Conservation (phyloP, 306 rosid genomes). For the Rosa lucieae region DNA sequence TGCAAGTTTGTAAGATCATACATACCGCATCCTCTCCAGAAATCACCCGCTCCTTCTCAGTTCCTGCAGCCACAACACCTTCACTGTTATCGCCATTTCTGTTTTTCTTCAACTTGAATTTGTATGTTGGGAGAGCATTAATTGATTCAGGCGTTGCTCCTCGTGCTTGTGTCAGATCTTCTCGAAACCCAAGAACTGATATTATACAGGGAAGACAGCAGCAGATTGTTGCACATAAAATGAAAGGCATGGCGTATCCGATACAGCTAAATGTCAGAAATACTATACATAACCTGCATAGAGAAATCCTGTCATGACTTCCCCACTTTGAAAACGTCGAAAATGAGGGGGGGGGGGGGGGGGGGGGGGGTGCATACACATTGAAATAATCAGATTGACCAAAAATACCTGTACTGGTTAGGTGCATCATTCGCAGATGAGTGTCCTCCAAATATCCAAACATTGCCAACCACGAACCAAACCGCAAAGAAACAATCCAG, state of each 20-base stretch:
- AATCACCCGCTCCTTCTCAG: conserved; percentile 78
- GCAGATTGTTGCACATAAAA: conserved; percentile 96
- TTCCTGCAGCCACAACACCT: conserved; percentile 88
- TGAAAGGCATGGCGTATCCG: conserved; percentile 99
- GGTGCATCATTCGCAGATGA: conserved; percentile 75
- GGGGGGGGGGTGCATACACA: neutral
- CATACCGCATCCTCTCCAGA: conserved; percentile 96
- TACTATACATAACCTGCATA: conserved; percentile 88
- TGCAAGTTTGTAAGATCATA: conserved; percentile 7
- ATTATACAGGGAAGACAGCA: conserved; percentile 97
- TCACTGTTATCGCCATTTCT: conserved; percentile 57
- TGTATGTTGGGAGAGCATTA: conserved; percentile 79
- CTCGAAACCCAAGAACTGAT: conserved; percentile 91
- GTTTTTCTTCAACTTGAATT: conserved; percentile 80
- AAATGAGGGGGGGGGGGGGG: neutral
- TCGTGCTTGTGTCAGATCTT: conserved; percentile 73
- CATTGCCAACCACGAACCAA: conserved; percentile 98
- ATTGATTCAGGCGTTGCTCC: conserved; percentile 96
- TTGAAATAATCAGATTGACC: conserved; percentile 13
- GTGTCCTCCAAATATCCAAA: conserved; percentile 96
- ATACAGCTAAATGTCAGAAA: conserved; percentile 94
- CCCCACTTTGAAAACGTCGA: conserved; percentile 11
- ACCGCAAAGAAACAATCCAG: conserved; percentile 95
- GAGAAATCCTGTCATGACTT: conserved; percentile 26
- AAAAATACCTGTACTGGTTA: conserved; percentile 79